Conservation (phyloP, 2,329 filamentous ascomycete species). For the Scedosporium minutisporum region DNA sequence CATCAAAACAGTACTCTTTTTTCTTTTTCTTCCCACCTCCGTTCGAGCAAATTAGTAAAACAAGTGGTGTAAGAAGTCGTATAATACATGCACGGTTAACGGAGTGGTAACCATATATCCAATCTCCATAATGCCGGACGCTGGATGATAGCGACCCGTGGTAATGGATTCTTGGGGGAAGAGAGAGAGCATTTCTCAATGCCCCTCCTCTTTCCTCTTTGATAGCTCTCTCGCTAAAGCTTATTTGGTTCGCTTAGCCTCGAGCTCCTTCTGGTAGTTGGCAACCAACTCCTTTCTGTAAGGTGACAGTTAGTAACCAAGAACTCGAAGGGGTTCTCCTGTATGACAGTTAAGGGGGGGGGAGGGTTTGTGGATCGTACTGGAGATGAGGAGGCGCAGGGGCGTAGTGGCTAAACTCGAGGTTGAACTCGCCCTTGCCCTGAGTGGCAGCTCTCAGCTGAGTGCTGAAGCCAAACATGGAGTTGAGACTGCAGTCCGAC, state of each 20-base stretch:
- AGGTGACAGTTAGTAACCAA: conserved; percentile 15
- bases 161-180: no score
- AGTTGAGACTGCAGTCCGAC: conserved; percentile 86
- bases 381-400: conserved; percentile 81
- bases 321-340: background rate
- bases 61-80: background rate
- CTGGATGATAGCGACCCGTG: background rate
- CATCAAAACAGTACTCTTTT: background rate
- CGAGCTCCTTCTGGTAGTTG: conserved; percentile 50
- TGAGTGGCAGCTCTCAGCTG: conserved; percentile 89
- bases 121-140: background rate
- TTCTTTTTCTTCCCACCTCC: background rate
- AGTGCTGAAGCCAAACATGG: conserved; percentile 95
- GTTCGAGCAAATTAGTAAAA: background rate
- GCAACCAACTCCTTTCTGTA: conserved; percentile 47
- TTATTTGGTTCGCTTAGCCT: conserved; percentile 46
- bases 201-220: no score
- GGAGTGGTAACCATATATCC: background rate
- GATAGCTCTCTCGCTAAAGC: no score
- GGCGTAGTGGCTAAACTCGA: conserved; percentile 98
- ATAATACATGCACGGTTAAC: background rate
- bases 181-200: no score
- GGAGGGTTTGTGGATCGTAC: conserved; percentile 39
- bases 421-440: conserved; percentile 95
- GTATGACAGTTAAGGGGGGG: background rate